Base-by-base conservation (phyloP, 495 filamentous ascomycete species). In the Elasticomyces elasticus region DNA sequence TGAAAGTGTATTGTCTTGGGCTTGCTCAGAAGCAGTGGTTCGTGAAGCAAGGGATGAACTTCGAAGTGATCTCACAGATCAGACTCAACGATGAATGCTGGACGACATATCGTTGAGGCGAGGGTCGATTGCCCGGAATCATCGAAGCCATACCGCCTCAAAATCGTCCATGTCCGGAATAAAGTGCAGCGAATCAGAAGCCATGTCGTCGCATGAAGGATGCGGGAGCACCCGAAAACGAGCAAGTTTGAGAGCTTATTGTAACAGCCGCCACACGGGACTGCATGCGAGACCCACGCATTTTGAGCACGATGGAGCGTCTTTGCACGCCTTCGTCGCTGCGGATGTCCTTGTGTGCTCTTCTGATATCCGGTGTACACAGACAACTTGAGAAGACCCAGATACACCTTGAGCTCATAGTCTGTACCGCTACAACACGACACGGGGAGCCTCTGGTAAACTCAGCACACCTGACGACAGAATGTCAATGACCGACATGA, bases 401-500 rank as follows among this genome's bases (percentile, higher is more conserved):
- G 7, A 22, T 43, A 43, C 20, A 43, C 20, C 40, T 43, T 7
- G 40, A n/a, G 40, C 12, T 19, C 10, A 37, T n/a, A 37, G 40
- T 43, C 40, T 43, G n/a, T 19, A 43, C 13, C 10, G 20, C 40
- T 43, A 9, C 40, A 43, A 22, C 13, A 9, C 12, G 40, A 43
- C 5, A 6, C n/a, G 40, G 13, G n/a, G 5, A 17, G 5, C 40
- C 7, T n/a, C 13, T 11, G 12, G 23, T 6, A 41, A 52, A 17
- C 6, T n/a, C 35, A 23, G 27, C 30, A n/a, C 23, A 24, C 23
- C 41, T 28, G 15, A 51, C 33, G 50, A 24, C 30, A 38, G 5
- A 11, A 52, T 15, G 10, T 25, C 20, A n/a, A 55, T 55, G 52
- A 49, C 26, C 25, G 43, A 22, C 23, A 58, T 52, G 38, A 47